A percentile compares a stretch with the other conserved stretches of the same genome.
Conservation (phyloP, 495 filamentous ascomycete genomes). For the Penicillium parvum region DNA sequence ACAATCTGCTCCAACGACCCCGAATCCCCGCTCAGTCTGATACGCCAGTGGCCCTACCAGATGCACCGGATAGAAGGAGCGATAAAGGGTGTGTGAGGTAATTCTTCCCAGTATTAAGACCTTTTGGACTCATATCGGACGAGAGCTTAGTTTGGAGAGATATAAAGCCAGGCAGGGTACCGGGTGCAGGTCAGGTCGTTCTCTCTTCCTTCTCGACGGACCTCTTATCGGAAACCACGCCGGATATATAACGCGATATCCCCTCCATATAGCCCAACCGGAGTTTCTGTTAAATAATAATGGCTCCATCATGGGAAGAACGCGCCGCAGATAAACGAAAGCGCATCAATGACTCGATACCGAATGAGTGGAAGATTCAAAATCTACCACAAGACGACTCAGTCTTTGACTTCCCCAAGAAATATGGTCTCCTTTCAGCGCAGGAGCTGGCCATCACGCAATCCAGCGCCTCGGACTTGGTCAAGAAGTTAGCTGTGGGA, state of each 20-base stretch:
- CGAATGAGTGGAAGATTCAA: constrained; percentile 9
- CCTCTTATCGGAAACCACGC: too few species aligned
- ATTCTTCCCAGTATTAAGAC: neutral
- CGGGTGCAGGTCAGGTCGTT: too few species aligned
- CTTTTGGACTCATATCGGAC: too few species aligned
- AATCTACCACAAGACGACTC: constrained; percentile 2
- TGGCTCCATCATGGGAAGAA: constrained; percentile 7
- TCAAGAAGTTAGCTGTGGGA: constrained; percentile 4
- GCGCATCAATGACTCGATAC: constrained; percentile 11
- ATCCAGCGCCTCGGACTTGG: constrained; percentile 4
- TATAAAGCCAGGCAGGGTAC: too few species aligned
- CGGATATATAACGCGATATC: too few species aligned
- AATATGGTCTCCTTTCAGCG: constrained; percentile 3
- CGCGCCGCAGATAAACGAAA: constrained; percentile 6
- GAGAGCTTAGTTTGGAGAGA: too few species aligned
- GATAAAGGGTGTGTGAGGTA: neutral
- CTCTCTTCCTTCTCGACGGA: too few species aligned
- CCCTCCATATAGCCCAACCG: too few species aligned
- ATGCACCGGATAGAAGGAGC: neutral
- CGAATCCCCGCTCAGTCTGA: neutral
- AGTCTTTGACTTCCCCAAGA: constrained; percentile 1
- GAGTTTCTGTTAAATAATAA: too few species aligned
- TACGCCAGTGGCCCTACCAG: neutral
- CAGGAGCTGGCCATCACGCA: constrained; percentile 9
- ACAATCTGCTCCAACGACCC: constrained; percentile 7